Base-by-base conservation (phyloP, 108 stramenopile genomes). In the Nitzschia sp. region DNA sequence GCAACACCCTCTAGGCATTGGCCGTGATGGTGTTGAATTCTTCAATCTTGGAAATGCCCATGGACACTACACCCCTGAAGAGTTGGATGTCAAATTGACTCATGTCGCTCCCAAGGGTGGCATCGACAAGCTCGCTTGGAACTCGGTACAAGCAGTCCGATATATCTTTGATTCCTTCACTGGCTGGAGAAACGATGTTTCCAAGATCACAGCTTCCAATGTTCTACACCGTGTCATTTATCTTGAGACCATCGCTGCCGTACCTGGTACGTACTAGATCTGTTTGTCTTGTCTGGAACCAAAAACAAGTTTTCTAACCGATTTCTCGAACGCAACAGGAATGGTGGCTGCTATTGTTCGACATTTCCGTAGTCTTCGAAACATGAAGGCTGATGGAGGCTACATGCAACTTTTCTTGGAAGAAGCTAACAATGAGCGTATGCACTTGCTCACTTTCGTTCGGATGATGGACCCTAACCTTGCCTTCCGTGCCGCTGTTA, bases 341-440 rank as follows among this genome's bases (percentile, higher is more conserved):
- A 88, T 92, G 80, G 86, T 92, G 19, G 90, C 90, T 8, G 93
- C 90, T 17, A 90, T 91, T 61, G 71, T 89, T 44, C 82, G 98
- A 11, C 98, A 99, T 64, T 91, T 98, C 70, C 69, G 71, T 9
- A 90, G 90, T 8, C 78, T 99, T 10, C 91, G 97, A 21, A 85
- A 76, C 29, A 95, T 99, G 95, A 53, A 92, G 41, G 76, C 90
- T 26, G 95, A 92, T 71, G 92, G 92, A 24, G 98, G 98, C 37
- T 91, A 92, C 83, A 86, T 98, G 55, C 85, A 95, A 67, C 80
- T 97, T 70, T 93, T 99, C 50, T 71, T 97, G 34, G 97, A 97
- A 71, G 98, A 99, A 79, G 97, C 97, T 24, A 97, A 97, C 78
- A 99, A 99, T 71, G 97, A 99, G 80, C 85, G 80, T 15, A 96